Conservation (phyloP, 192 early-diverging fungal genomes). For the Podila horticola region DNA sequence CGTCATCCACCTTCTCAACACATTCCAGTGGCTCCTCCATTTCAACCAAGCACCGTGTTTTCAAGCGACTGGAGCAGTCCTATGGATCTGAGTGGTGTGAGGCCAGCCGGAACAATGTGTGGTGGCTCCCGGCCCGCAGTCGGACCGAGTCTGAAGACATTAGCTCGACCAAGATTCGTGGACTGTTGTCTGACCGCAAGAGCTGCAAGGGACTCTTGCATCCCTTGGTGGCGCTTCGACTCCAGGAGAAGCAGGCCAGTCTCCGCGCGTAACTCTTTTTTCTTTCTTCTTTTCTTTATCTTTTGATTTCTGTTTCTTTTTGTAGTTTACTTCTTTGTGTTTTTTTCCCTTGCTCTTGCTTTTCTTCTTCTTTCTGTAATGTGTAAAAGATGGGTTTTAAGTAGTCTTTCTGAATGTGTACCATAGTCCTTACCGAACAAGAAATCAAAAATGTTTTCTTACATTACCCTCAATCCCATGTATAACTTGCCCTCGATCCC, state of each 20-base stretch:
- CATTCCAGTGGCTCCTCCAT: neutral
- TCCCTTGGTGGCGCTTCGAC: slow-evolving; percentile 25
- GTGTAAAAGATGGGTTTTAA: neutral
- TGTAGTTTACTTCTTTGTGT: neutral
- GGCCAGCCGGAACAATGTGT: slow-evolving; percentile 33
- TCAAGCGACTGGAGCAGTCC: slow-evolving; percentile 22
- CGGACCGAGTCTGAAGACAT: slow-evolving; percentile 41
- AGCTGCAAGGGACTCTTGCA: slow-evolving; percentile 38
- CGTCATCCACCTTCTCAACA: neutral
- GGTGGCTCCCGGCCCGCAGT: slow-evolving; percentile 43
- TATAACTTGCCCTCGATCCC: no score
- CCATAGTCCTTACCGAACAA: no score
- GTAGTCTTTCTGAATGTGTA: no score
- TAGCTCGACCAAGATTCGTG: slow-evolving; percentile 39
- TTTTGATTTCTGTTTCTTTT: neutral
- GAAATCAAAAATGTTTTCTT: no score
- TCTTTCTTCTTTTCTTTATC: neutral
- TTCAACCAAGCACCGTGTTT: slow-evolving; percentile 28
- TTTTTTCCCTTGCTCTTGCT: neutral
- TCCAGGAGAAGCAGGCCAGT: slow-evolving; percentile 23
- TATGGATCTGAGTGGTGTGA: slow-evolving; percentile 47
- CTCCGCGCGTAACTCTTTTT: neutral
- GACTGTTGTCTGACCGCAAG: slow-evolving; percentile 16
- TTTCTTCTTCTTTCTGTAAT: neutral
- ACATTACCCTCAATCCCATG: no score